Evolutionary conservation across 2,329 filamentous ascomycete genomes (phyloP), one percentile per base, ranked within the genome.

Genomic region (Leptodontidium sp.): DNA sequence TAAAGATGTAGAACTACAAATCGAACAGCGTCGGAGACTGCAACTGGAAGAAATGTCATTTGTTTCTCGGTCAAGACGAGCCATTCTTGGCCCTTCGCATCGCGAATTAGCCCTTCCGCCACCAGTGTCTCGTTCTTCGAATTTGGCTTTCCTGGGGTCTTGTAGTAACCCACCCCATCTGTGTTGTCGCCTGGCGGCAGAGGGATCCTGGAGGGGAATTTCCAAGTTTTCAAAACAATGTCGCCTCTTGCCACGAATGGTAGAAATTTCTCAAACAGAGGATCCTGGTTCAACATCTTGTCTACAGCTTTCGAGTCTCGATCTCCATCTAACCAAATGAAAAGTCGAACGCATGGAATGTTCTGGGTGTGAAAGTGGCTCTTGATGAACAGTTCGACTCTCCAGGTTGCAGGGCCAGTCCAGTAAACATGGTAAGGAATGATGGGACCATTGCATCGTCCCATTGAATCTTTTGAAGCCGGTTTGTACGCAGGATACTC

Each of bases 301-400:
- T 83, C 77, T 1, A 86, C 81, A 2, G 84, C 84, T 15, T 82
- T 80, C 0, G 84, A 82, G 73, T 84, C 82, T 61, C 80, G 80
- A 74, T 87, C 85, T 40, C 82, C 81, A 73, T 87, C 85, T 14
- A 87, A 78, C 85, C 85, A 87, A 4, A 87, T 74, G 78, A 81
- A 85, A 7, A 87, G 78, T 40, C 84, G 80, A 40, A 83, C 85
- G 74, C 85, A 87, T 11, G 85, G 82, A 32, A 87, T 76, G 68
- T 87, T 87, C 70, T 87, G 85, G 0, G 85, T 87, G 74, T 87
- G 84, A 0, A 87, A 81, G 73, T 87, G 85, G 65, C 83, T 83
- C 78, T 87, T 87, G 78, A 87, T 78, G 72, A 87, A 87, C 38
- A 85, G 79, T 72, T 87, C 85, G 52, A 87, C 83, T 53, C 85